Evolutionary conservation across 1,284 basidiomycete species (phyloP).

Genomic region (Phellinidium pouzarii): DNA sequence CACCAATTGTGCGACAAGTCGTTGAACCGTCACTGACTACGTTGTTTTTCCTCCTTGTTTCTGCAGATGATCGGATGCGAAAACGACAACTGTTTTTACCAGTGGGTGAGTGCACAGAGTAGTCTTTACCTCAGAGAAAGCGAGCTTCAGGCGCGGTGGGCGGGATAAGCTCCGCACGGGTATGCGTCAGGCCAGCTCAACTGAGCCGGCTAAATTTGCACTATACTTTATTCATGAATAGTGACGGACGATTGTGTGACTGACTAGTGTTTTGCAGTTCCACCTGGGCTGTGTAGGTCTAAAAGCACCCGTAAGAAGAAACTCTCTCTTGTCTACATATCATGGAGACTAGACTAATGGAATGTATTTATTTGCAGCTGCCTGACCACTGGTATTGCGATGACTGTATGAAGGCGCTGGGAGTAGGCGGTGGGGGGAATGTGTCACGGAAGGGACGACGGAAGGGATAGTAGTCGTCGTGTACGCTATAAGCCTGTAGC

Average conservation of each 20-base stretch:
- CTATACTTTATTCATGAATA: not conserved
- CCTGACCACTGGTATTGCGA: slow-evolving; percentile 26
- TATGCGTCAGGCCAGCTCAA: slow-evolving; percentile 1
- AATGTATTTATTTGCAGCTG: slow-evolving; percentile 1
- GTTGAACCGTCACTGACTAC: slow-evolving; percentile 1
- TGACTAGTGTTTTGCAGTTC: slow-evolving; percentile 20
- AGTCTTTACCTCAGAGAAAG: not conserved
- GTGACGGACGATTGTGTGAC: not conserved
- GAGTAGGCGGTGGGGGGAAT: slow-evolving; percentile 11
- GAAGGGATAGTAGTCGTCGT: not conserved
- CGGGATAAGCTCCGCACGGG: not conserved
- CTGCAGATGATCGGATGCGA: slow-evolving; percentile 70
- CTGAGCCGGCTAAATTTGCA: slow-evolving; percentile 7
- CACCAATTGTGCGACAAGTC: slow-evolving; percentile 7
- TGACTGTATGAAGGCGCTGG: slow-evolving; percentile 19
- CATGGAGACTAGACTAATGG: not conserved
- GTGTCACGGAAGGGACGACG: slow-evolving; percentile 13
- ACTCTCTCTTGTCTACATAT: not conserved
- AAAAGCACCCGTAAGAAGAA: slow-evolving; percentile 18
- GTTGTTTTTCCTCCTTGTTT: too few species aligned
- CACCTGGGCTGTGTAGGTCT: slow-evolving; percentile 26
- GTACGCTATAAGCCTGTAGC: too few species aligned
- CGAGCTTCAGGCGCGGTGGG: not conserved
- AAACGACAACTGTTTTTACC: slow-evolving; percentile 56
- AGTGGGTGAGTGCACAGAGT: slow-evolving; percentile 54